phyloP scores from a whole-genome alignment of 1,284 basidiomycete genomes.

The Ustilago sp. region DNA sequence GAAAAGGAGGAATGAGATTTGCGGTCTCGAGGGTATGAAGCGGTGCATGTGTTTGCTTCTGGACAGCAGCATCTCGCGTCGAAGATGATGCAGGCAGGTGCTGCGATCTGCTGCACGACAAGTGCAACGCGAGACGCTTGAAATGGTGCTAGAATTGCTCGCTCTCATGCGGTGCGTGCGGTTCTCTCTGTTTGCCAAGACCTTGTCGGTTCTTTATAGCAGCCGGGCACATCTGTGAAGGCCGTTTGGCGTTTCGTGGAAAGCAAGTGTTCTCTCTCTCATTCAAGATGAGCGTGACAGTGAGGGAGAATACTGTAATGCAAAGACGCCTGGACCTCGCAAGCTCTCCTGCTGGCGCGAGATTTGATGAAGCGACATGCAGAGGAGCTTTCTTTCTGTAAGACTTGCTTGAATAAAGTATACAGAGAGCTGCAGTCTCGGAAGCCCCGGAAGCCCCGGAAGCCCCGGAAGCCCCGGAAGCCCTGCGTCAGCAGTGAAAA shows the following conservation, averaged over 20 bases:
- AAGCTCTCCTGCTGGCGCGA: background rate
- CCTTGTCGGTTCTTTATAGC: too few species aligned
- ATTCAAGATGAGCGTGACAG: background rate
- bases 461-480: too few species aligned
- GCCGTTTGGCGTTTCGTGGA: too few species aligned
- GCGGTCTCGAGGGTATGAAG: background rate
- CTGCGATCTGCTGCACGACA: slow-evolving; percentile 1
- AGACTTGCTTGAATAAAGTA: background rate
- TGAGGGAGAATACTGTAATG: background rate
- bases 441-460: too few species aligned
- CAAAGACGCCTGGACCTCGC: background rate
- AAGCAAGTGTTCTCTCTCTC: background rate
- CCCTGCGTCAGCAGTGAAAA: background rate
- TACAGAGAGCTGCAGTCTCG: background rate
- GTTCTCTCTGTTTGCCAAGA: background rate
- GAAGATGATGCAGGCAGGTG: background rate
- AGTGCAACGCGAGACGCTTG: background rate
- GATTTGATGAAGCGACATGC: background rate
- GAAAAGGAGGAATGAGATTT: background rate
- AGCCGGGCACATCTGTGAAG: too few species aligned
- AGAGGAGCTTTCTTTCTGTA: background rate
- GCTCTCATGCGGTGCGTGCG: background rate
- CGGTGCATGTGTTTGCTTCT: background rate
- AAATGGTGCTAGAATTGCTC: background rate
- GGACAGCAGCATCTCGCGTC: slow-evolving; percentile 2